Evolutionary conservation across 768 basidiomycete species (phyloP).

Genomic region (Terana coerulea): DNA sequence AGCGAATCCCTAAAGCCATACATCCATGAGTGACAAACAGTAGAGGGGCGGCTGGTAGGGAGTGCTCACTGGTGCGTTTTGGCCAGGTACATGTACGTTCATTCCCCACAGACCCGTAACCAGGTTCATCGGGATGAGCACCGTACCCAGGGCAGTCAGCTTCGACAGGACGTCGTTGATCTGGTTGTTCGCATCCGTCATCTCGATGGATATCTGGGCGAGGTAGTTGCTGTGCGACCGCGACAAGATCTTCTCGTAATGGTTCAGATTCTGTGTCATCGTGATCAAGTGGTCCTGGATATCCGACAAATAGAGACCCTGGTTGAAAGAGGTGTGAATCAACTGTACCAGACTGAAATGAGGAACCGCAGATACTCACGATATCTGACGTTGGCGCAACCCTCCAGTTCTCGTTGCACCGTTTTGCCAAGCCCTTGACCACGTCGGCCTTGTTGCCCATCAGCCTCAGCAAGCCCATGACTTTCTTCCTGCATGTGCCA

Average conservation of each 20-base stretch:
- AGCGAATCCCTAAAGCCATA: conserved; percentile 43
- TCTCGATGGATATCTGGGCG: conserved; percentile 99
- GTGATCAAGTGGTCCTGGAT: conserved; percentile 99
- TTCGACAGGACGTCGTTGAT: conserved; percentile 99
- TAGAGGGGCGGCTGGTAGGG: not conserved
- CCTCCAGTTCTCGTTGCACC: conserved; percentile 98
- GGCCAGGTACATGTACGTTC: conserved; percentile 96
- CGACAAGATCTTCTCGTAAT: conserved; percentile 99
- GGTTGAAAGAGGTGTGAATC: not conserved
- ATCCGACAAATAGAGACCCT: conserved; percentile 95
- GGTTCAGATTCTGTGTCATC: conserved; percentile 99
- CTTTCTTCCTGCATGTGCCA: conserved; percentile 97
- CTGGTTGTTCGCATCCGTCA: conserved; percentile 99
- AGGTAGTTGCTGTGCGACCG: conserved; percentile 99
- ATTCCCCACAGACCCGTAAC: conserved; percentile 98
- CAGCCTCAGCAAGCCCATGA: conserved; percentile 92
- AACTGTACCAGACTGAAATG: not conserved
- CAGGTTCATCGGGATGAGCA: conserved; percentile 96
- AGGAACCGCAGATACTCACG: conserved; percentile 39
- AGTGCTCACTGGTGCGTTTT: conserved; percentile 43
- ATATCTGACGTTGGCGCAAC: conserved; percentile 98
- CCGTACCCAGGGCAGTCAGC: conserved; percentile 94
- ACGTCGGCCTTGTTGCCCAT: conserved; percentile 99
- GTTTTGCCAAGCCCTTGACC: conserved; percentile 96
- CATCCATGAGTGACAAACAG: not conserved